Percentiles rank a stretch among this genome's conserved stretches.
These are phyloP conservation scores for Flaveria trinervia DNA, from an alignment of 129 eudicot genomes.

Conservation along the genomic window DNA sequence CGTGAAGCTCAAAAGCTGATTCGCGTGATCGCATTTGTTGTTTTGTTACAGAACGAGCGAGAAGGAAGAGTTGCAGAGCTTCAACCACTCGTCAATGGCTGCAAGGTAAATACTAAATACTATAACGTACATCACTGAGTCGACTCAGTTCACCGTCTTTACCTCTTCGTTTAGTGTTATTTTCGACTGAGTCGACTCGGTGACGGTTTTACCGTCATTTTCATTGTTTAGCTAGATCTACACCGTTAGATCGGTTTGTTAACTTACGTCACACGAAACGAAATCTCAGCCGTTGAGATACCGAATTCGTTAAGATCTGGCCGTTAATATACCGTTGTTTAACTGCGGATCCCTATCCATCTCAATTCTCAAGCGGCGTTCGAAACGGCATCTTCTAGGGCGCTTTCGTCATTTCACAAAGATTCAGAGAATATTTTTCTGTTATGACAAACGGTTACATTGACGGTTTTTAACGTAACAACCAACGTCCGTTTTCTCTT, in stretches of 20 bases:
- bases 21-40: conserved; percentile 23
- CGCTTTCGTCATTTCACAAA: conserved; percentile 22
- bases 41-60: conserved; percentile 47
- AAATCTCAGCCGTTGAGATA: conserved; percentile 43
- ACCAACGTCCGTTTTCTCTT: conserved; percentile 28
- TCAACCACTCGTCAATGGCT: conserved; percentile 71
- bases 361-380: too few species aligned
- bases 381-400: background rate
- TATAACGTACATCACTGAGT: conserved; percentile 6
- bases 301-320: conserved; percentile 36
- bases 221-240: conserved; percentile 1
- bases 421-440: conserved; percentile 23
- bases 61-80: conserved; percentile 54
- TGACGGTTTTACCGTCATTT: conserved; percentile 25
- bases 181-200: background rate
- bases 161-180: background rate
- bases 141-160: conserved; percentile 26
- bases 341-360: conserved; percentile 30
- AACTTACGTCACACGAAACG: background rate
- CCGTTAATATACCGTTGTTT: conserved; percentile 40
- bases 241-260: conserved; percentile 35
- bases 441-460: conserved; percentile 22
- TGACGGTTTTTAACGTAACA: conserved; percentile 32
- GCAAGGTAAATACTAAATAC: conserved; percentile 44
- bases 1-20: background rate